A percentile compares a stretch with the other conserved stretches of the same genome.
phyloP scores from a whole-genome alignment of 805 yeast genomes.

The Kregervanrija delftensis region DNA sequence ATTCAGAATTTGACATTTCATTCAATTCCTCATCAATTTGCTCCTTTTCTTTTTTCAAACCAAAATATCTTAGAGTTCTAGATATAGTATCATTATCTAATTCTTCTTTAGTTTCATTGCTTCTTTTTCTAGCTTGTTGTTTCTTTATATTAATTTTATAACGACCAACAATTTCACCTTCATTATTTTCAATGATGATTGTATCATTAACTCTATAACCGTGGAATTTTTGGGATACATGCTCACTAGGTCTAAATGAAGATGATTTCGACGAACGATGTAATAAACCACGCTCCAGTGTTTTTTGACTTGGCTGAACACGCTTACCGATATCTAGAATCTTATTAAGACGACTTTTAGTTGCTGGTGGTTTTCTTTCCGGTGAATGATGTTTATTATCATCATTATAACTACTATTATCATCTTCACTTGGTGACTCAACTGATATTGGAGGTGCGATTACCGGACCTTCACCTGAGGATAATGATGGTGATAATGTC shows the following conservation, averaged over 20 bases:
- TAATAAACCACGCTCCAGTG: conserved; percentile 4
- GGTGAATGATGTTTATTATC: not conserved
- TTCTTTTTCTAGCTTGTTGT: conserved; percentile 7
- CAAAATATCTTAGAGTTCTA: conserved; percentile 21
- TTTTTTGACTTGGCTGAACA: conserved; percentile 3
- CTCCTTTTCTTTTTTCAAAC: conserved; percentile 15
- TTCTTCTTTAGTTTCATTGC: conserved; percentile 2
- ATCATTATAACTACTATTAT: not conserved
- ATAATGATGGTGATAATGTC: no score
- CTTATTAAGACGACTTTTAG: conserved; percentile 1
- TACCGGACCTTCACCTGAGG: not conserved
- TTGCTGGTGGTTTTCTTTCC: not conserved
- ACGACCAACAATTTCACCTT: conserved; percentile 85
- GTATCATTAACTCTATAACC: conserved; percentile 79
- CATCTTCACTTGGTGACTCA: not conserved
- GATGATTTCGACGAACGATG: not conserved
- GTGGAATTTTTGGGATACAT: conserved; percentile 30
- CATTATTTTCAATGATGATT: conserved; percentile 79
- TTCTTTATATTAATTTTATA: conserved; percentile 57
- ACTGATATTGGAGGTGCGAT: not conserved
- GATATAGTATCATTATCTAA: conserved; percentile 5
- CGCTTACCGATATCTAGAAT: conserved; percentile 7
- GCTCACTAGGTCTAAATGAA: not conserved
- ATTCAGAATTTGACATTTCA: conserved; percentile 13
- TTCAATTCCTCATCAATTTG: conserved; percentile 17